Evolutionary conservation across 495 filamentous ascomycete species (phyloP).

Genomic region (Bryoglossum gracile): DNA sequence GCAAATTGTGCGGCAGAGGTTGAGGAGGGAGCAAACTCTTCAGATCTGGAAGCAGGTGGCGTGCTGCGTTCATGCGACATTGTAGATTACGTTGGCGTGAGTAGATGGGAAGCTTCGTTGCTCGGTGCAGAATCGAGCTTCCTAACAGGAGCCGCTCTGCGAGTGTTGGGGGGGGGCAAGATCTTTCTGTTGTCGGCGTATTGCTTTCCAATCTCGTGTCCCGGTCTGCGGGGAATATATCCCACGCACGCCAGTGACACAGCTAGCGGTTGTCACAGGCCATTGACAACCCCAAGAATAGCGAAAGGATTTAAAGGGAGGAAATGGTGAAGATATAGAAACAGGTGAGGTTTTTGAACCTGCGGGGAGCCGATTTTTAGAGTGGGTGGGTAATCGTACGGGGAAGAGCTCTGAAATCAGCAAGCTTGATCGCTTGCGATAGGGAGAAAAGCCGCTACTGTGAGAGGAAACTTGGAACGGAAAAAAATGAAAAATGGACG

Average conservation of each 20-base stretch:
- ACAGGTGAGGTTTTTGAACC: constrained; percentile 5
- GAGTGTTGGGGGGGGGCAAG: constrained; percentile 9
- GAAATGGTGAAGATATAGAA: not conserved
- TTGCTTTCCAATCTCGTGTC: constrained; percentile 24
- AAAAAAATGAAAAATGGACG: not conserved
- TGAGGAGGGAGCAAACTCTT: constrained; percentile 13
- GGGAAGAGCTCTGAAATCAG: not conserved
- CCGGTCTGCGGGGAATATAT: constrained; percentile 46
- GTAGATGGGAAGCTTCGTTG: constrained; percentile 1
- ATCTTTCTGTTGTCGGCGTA: constrained; percentile 13
- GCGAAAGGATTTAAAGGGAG: not conserved
- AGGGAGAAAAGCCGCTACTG: not conserved
- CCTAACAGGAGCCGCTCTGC: constrained; percentile 6
- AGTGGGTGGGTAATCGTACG: too few species aligned
- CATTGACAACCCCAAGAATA: constrained; percentile 32
- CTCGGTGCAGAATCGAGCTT: constrained; percentile 3
- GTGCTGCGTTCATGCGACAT: constrained; percentile 29
- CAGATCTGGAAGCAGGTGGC: constrained; percentile 16
- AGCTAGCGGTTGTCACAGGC: constrained; percentile 38
- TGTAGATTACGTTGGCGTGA: constrained; percentile 11
- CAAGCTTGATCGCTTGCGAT: not conserved
- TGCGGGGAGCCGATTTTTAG: constrained; percentile 1
- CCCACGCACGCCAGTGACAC: constrained; percentile 40
- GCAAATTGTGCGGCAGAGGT: constrained; percentile 13
- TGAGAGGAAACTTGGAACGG: not conserved